phyloP scores from a whole-genome alignment of 768 basidiomycete species.

The Rhodotorula diobovata region DNA sequence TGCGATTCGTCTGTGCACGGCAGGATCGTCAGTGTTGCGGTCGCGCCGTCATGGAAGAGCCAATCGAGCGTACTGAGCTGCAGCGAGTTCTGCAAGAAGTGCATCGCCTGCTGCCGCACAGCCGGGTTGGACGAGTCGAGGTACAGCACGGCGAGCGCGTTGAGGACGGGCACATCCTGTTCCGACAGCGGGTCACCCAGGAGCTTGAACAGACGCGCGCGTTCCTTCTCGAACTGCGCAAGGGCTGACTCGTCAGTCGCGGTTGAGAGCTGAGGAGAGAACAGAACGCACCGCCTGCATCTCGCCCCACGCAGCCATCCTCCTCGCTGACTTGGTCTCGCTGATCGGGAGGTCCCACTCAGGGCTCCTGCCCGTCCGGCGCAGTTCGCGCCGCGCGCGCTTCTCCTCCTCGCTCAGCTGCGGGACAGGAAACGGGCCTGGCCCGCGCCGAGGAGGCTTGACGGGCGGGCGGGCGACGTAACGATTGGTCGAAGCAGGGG shows the following conservation, averaged over 20 bases:
- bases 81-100: neutral
- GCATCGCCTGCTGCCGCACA: neutral
- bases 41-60: neutral
- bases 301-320: conserved; percentile 1
- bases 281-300: neutral
- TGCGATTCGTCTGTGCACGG: neutral
- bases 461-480: neutral
- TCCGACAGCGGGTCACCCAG: neutral
- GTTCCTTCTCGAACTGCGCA: conserved; percentile 8
- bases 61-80: neutral
- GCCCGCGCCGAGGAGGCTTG: neutral
- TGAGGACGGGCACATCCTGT: neutral
- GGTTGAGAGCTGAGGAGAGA: no score
- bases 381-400: neutral
- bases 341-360: neutral
- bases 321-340: neutral
- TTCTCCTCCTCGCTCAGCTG: neutral
- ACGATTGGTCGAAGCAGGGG: neutral
- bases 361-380: neutral
- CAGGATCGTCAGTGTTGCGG: neutral
- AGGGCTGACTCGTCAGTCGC: neutral
- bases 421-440: conserved; percentile 4
- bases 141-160: neutral
- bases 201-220: neutral
- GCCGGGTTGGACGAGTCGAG: neutral